Conservation (phyloP, 257 asterid species). For the Rhazya stricta region DNA sequence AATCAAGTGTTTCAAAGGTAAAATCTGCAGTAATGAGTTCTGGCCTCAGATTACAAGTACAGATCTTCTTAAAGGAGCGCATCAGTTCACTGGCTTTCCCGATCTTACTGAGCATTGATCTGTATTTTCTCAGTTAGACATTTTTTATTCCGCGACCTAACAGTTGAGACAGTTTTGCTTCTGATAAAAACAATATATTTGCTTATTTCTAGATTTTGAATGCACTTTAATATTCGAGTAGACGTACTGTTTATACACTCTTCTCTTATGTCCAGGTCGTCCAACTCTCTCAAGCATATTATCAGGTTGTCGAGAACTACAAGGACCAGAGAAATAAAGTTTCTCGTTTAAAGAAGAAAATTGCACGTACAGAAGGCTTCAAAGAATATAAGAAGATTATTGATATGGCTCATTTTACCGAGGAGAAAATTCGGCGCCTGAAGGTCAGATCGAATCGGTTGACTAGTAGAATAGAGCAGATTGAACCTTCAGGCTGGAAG, state of each 20-base stretch:
- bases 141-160: background rate
- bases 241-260: conserved; percentile 15
- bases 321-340: conserved; percentile 88
- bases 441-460: conserved; percentile 79
- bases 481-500: conserved; percentile 99
- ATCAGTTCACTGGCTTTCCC: background rate
- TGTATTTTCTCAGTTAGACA: background rate
- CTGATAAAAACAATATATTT: background rate
- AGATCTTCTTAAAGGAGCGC: background rate
- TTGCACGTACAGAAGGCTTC: conserved; percentile 81
- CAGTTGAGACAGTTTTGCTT: background rate
- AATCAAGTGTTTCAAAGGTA: background rate
- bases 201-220: background rate
- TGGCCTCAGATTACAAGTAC: background rate
- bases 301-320: conserved; percentile 66
- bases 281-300: conserved; percentile 64
- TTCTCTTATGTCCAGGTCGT: conserved; percentile 43
- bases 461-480: conserved; percentile 72
- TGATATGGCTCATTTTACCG: conserved; percentile 69
- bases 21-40: background rate
- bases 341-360: conserved; percentile 73
- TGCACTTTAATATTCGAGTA: conserved; percentile 8
- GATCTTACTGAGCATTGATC: background rate
- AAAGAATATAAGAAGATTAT: conserved; percentile 80
- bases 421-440: conserved; percentile 82